Conservation (phyloP, 768 basidiomycete genomes). For the Lactarius hatsudake region DNA sequence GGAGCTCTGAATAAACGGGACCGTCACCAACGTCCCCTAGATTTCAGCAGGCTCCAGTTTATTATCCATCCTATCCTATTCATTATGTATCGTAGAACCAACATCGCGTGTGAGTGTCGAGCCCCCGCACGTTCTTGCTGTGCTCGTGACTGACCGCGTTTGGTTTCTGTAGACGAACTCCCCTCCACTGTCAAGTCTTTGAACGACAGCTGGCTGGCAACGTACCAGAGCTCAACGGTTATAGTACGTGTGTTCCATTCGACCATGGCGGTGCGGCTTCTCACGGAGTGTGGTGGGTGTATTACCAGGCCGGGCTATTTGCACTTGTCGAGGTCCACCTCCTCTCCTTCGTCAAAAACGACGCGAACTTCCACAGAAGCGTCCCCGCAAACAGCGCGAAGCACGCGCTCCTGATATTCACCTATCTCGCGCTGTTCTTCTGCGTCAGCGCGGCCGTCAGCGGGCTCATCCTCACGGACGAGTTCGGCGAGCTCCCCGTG, state of each 20-base stretch:
- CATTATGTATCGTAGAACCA: constrained; percentile 21
- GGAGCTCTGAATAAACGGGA: neutral
- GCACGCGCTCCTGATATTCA: constrained; percentile 23
- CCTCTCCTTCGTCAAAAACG: constrained; percentile 20
- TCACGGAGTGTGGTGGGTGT: neutral
- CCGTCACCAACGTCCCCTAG: neutral
- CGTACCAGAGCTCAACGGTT: constrained; percentile 21
- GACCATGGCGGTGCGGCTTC: neutral
- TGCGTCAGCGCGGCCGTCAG: constrained; percentile 22
- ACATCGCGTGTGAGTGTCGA: constrained; percentile 20
- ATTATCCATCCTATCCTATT: neutral
- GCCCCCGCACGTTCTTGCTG: neutral
- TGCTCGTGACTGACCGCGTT: neutral
- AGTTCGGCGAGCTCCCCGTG: constrained; percentile 25
- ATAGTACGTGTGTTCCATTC: constrained; percentile 10
- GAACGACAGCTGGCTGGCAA: constrained; percentile 25
- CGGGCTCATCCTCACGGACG: constrained; percentile 25
- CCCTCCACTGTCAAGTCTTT: constrained; percentile 25
- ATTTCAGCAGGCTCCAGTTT: neutral
- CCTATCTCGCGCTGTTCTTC: constrained; percentile 26
- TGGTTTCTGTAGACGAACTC: constrained; percentile 20
- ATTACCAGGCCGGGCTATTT: constrained; percentile 20
- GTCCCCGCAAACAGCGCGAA: neutral
- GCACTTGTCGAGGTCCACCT: constrained; percentile 19
- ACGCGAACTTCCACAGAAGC: neutral